These are phyloP conservation scores for Sclerotinia borealis DNA, from an alignment of 2,329 filamentous ascomycete genomes.

Conservation along the genomic window DNA sequence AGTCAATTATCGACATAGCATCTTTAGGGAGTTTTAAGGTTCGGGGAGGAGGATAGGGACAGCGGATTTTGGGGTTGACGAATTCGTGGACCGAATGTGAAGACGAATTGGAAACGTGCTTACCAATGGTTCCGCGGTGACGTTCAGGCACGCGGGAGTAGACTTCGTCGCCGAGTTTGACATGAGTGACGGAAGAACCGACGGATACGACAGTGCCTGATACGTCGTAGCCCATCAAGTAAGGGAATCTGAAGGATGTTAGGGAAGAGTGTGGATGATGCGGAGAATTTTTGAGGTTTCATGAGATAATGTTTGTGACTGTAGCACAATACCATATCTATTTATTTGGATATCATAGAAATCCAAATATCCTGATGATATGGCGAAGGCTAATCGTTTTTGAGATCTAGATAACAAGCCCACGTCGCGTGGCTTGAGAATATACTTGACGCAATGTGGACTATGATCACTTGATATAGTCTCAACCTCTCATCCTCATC, in stretches of 20 bases:
- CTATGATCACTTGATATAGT: background rate
- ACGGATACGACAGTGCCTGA: conserved; percentile 36
- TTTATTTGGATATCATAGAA: background rate
- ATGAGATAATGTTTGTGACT: too few species aligned
- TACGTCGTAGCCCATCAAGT: conserved; percentile 39
- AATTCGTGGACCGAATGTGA: too few species aligned
- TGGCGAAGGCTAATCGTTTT: background rate
- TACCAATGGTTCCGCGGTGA: conserved; percentile 31
- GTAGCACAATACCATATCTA: background rate
- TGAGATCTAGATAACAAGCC: background rate
- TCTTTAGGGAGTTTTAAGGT: background rate
- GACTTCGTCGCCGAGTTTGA: conserved; percentile 37
- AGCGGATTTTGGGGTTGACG: too few species aligned
- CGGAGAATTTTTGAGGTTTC: background rate
- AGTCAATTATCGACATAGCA: background rate
- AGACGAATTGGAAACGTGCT: background rate
- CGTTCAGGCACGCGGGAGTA: conserved; percentile 33
- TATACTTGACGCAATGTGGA: background rate
- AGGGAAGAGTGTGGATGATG: background rate
- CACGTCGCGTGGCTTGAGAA: background rate
- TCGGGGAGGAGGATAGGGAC: too few species aligned
- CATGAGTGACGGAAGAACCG: conserved; percentile 31
- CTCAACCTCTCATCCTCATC: background rate
- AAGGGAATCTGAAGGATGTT: conserved; percentile 34
- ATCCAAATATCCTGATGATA: background rate